Conservation (phyloP, 176 grass and related monocot genomes). For the Bonia amplexicaulis region DNA sequence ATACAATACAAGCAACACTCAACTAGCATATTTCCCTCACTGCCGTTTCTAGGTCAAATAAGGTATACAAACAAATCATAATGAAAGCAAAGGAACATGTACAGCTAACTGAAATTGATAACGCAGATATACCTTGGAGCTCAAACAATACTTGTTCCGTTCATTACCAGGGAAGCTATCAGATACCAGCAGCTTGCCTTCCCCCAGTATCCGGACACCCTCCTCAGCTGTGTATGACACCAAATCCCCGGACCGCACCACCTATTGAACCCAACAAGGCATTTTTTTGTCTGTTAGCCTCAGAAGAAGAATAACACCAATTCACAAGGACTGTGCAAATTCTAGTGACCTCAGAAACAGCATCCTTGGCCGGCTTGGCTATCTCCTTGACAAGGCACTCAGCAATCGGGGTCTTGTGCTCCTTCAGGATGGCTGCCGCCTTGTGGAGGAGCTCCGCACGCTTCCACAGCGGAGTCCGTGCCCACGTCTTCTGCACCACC, state of each 20-base stretch:
- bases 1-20: not conserved
- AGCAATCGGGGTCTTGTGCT: constrained; percentile 73
- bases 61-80: not conserved
- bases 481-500: constrained; percentile 74
- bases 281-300: not conserved
- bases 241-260: constrained; percentile 88
- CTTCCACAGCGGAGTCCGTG: constrained; percentile 85
- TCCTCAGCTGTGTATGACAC: constrained; percentile 93
- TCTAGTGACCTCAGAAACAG: constrained; percentile 63
- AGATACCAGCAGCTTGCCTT: constrained; percentile 82
- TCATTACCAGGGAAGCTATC: constrained; percentile 99
- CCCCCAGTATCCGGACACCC: constrained; percentile 86
- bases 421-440: constrained; percentile 86
- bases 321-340: not conserved
- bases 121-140: constrained; percentile 70
- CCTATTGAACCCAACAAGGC: constrained; percentile 37
- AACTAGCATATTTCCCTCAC: not conserved
- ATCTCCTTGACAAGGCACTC: constrained; percentile 97
- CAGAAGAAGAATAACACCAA: not conserved
- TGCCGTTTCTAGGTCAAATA: not conserved
- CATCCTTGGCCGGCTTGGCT: constrained; percentile 95
- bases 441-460: constrained; percentile 88
- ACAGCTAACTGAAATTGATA: not conserved
- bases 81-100: not conserved
- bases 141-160: constrained; percentile 88